Conservation (phyloP, 495 filamentous ascomycete species). For the Aspergillus indologenus region DNA sequence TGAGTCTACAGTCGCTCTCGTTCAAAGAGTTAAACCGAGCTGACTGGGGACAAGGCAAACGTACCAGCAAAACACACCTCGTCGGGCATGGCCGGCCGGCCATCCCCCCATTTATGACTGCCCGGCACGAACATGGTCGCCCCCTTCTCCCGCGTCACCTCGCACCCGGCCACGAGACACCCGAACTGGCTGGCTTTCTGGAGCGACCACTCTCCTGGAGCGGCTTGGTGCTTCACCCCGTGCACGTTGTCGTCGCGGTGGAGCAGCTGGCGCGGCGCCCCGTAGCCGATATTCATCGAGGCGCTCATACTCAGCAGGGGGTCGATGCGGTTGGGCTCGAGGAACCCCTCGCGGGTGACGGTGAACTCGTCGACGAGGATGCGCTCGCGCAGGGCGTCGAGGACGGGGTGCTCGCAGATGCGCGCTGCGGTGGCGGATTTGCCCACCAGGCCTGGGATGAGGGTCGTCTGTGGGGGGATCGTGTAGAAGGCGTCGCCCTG, state of each 20-base stretch:
- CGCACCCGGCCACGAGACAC: conserved; percentile 17
- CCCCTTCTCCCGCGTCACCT: conserved; percentile 15
- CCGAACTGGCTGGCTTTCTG: conserved; percentile 15
- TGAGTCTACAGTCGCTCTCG: too few species aligned
- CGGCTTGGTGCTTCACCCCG: conserved; percentile 12
- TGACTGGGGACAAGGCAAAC: neutral
- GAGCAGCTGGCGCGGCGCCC: conserved; percentile 25
- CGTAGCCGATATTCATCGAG: conserved; percentile 25
- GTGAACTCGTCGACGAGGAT: conserved; percentile 12
- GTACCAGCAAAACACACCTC: conserved; percentile 23
- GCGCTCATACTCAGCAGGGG: conserved; percentile 27
- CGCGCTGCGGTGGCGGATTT: conserved; percentile 30
- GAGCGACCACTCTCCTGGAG: conserved; percentile 11
- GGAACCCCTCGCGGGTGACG: conserved; percentile 12
- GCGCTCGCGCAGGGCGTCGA: conserved; percentile 21
- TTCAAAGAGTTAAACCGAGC: too few species aligned
- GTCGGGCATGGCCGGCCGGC: conserved; percentile 11
- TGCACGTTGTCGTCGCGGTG: conserved; percentile 32
- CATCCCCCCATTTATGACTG: conserved; percentile 20
- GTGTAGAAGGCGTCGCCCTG: conserved; percentile 15
- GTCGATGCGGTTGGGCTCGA: conserved; percentile 18
- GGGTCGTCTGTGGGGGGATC: conserved; percentile 16
- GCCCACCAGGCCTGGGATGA: conserved; percentile 28
- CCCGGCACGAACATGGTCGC: conserved; percentile 20
- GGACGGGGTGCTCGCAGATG: conserved; percentile 19